A percentile compares a stretch with the other conserved stretches of the same genome.
phyloP scores from a whole-genome alignment of 495 filamentous ascomycete genomes.

The Penicillium macrosclerotiorum region DNA sequence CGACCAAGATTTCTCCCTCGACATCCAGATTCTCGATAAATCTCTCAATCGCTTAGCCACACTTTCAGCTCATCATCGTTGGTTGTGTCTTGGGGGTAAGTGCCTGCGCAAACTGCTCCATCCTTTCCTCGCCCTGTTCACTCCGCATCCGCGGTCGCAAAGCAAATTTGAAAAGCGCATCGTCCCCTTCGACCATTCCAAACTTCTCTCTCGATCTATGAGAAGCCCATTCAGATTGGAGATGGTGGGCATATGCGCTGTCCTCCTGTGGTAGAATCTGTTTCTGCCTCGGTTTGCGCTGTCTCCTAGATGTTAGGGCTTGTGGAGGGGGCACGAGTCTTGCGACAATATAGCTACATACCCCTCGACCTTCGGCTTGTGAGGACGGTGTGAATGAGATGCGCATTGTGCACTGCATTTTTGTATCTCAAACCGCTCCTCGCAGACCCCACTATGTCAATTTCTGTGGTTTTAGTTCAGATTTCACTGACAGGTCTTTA shows the following conservation, averaged over 20 bases:
- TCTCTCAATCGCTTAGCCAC: not conserved
- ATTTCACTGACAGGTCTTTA: not conserved
- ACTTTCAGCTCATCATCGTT: not conserved
- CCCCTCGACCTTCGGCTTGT: no score
- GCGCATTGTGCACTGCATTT: not conserved
- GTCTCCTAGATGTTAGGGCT: no score
- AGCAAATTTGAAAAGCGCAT: constrained; percentile 1
- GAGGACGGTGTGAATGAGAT: no score
- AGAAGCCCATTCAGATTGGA: not conserved
- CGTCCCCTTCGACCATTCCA: not conserved
- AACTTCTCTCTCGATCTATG: not conserved
- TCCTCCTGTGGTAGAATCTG: no score
- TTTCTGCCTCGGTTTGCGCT: no score
- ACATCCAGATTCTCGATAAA: not conserved
- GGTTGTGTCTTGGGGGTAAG: constrained; percentile 16
- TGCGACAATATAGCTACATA: no score
- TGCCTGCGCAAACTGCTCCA: constrained; percentile 13
- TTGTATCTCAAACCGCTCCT: not conserved
- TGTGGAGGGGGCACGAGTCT: no score
- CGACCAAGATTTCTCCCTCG: not conserved
- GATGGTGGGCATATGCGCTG: no score
- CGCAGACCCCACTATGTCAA: no score
- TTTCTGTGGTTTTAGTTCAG: no score
- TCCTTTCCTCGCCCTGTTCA: not conserved
- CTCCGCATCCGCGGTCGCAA: constrained; percentile 8